phyloP scores from a whole-genome alignment of 2,329 filamentous ascomycete genomes.

The Alternaria sp. region DNA sequence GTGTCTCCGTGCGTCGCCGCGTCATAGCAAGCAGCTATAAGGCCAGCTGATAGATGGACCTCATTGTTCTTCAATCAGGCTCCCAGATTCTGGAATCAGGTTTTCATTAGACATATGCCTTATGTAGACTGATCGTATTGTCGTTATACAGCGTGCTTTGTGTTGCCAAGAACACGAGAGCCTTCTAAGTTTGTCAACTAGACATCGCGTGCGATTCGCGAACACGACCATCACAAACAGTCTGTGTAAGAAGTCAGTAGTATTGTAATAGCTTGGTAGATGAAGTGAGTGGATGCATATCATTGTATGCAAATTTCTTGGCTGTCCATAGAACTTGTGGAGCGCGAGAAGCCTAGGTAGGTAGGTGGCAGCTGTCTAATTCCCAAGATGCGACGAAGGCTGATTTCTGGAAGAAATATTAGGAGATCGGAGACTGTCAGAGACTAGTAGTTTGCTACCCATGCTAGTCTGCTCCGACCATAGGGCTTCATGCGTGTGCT shows the following conservation, averaged over 20 bases:
- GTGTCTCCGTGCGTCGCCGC: not conserved
- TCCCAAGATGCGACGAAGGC: not conserved
- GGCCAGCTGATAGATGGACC: not conserved
- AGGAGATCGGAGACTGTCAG: not conserved
- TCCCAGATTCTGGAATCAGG: not conserved
- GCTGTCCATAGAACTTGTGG: not conserved
- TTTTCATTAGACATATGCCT: not conserved
- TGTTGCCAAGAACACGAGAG: not conserved
- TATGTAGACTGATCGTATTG: not conserved
- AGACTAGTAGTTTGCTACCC: not conserved
- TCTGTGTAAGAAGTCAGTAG: not conserved
- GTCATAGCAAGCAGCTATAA: not conserved
- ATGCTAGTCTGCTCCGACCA: conserved; percentile 3
- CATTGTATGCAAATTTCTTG: not conserved
- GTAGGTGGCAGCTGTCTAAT: not conserved
- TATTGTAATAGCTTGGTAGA: not conserved
- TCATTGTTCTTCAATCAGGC: not conserved
- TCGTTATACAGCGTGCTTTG: not conserved
- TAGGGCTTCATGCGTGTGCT: conserved; percentile 1
- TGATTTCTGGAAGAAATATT: not conserved
- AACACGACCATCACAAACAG: not conserved
- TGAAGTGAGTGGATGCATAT: not conserved
- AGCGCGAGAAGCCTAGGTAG: not conserved
- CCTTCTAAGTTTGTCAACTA: not conserved
- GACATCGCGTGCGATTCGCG: not conserved